A percentile compares a stretch with the other conserved stretches of the same genome.
Evolutionary conservation across 169 alveolate genomes (phyloP).

Genomic region (Plasmodium ovale): DNA sequence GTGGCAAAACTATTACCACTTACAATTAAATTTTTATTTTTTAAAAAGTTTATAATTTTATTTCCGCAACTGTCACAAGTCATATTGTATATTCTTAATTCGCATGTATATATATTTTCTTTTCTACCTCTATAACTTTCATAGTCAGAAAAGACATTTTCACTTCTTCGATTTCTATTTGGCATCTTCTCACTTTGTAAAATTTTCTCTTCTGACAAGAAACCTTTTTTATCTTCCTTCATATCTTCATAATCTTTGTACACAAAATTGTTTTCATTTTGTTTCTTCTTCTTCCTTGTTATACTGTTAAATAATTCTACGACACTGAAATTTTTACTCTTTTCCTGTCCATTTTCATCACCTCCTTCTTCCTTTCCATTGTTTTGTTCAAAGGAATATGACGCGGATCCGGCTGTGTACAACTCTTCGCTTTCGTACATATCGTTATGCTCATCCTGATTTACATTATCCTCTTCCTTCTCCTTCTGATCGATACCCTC

Average conservation of each 20-base stretch:
- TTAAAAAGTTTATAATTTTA: constrained; percentile 62
- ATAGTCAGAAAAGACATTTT: constrained; percentile 25
- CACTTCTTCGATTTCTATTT: neutral
- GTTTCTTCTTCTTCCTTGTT: neutral
- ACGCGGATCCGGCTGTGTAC: neutral
- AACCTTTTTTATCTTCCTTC: neutral
- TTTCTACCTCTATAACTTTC: constrained; percentile 41
- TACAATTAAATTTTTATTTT: constrained; percentile 44
- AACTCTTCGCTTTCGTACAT: neutral
- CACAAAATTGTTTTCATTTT: neutral
- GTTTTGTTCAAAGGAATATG: neutral
- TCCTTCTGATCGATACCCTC: neutral
- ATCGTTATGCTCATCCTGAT: neutral
- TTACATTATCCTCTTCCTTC: neutral
- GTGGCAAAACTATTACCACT: constrained; percentile 69
- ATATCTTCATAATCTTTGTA: constrained; percentile 3
- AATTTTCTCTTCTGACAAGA: neutral
- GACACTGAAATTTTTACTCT: neutral
- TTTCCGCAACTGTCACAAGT: constrained; percentile 72
- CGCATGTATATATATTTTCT: constrained; percentile 48
- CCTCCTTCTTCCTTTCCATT: neutral
- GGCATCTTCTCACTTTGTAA: neutral
- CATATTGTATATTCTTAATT: constrained; percentile 70
- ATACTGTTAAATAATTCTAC: constrained; percentile 7
- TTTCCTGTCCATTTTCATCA: neutral